Conservation (phyloP, 2,329 filamentous ascomycete species). For the Malbranchea cinnamomea region DNA sequence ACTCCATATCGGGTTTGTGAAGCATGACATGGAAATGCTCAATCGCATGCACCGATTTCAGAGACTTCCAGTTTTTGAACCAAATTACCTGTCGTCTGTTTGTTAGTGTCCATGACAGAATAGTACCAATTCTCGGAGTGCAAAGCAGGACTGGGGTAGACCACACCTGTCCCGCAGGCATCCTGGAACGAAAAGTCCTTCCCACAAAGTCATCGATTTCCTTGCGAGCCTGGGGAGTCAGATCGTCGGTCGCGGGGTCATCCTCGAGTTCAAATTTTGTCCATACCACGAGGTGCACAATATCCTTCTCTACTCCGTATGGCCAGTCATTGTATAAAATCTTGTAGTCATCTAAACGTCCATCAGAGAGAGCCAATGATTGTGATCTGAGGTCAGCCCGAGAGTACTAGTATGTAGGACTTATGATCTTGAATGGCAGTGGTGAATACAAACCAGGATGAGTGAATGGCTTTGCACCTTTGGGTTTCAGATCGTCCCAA, state of each 20-base stretch:
- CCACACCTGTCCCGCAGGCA: conserved; percentile 29
- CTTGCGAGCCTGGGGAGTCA: conserved; percentile 32
- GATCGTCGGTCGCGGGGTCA: conserved; percentile 32
- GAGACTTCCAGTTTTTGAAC: conserved; percentile 49
- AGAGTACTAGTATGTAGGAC: too few species aligned
- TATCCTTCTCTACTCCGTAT: conserved; percentile 40
- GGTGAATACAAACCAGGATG: conserved; percentile 21
- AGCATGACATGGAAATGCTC: conserved; percentile 48
- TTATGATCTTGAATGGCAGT: too few species aligned
- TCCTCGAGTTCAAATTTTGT: conserved; percentile 32
- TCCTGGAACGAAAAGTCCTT: conserved; percentile 40
- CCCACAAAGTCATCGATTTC: conserved; percentile 37
- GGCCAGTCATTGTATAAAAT: conserved; percentile 50
- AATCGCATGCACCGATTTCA: conserved; percentile 45
- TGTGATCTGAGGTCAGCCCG: too few species aligned
- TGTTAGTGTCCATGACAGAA: background rate
- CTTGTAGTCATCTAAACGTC: conserved; percentile 32
- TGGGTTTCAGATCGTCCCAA: conserved; percentile 28
- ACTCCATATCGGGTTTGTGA: conserved; percentile 54
- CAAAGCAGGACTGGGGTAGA: background rate
- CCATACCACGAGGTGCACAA: conserved; percentile 45
- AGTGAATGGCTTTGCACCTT: conserved; percentile 25
- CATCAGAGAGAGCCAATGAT: background rate
- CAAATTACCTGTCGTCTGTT: conserved; percentile 36
- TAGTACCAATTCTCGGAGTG: background rate